phyloP scores from a whole-genome alignment of 2,329 filamentous ascomycete genomes.

The Neospermospora avenae region DNA sequence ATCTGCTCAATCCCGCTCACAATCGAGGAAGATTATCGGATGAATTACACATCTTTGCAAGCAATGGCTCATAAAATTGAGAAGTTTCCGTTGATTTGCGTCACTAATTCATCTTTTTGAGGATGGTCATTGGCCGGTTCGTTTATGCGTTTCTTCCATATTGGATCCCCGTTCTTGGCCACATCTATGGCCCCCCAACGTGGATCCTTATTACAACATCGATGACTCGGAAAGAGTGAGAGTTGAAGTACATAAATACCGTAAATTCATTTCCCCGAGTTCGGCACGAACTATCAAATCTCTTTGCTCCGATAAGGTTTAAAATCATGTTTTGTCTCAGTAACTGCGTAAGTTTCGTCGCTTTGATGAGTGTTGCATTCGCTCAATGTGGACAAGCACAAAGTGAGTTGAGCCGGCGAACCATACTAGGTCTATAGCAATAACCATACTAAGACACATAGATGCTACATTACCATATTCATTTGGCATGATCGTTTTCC shows the following conservation, averaged over 20 bases:
- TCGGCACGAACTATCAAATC: too few relatives aligned
- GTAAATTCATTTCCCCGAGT: too few relatives aligned
- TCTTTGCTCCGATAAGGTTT: too few relatives aligned
- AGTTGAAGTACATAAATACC: background rate
- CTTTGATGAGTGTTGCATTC: background rate
- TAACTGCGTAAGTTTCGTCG: background rate
- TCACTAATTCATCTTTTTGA: background rate
- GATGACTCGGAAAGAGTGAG: background rate
- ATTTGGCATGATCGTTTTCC: conserved; percentile 41
- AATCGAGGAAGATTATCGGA: background rate
- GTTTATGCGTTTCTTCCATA: background rate
- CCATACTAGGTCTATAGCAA: too few relatives aligned
- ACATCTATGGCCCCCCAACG: too few relatives aligned
- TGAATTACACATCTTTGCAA: background rate
- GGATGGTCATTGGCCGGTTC: background rate
- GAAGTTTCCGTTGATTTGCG: background rate
- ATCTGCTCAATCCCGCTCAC: conserved; percentile 1
- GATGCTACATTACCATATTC: conserved; percentile 30
- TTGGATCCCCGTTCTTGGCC: background rate
- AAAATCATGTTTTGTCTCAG: background rate
- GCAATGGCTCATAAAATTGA: background rate
- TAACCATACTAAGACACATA: background rate
- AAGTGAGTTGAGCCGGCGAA: background rate
- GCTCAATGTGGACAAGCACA: background rate
- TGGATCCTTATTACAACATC: background rate